Evolutionary conservation across 2,329 filamentous ascomycete species (phyloP), one percentile per base, ranked within the genome.

Genomic region (Westerdykella ornata): DNA sequence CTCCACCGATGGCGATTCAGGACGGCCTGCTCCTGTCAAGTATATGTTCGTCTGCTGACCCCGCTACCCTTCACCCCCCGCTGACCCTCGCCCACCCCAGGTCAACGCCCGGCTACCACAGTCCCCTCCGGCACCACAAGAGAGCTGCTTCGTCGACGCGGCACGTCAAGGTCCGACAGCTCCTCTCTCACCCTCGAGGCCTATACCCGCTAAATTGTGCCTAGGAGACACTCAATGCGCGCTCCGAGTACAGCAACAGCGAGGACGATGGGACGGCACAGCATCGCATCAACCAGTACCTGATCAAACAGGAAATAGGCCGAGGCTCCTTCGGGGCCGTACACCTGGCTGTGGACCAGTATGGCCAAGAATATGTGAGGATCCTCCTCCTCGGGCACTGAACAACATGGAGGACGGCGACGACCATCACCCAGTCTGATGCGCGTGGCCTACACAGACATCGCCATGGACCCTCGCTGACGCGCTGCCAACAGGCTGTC

Each of bases 301-400:
- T 84, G 43, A 92, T 98, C 59, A 82, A 85, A 65, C 85, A 94
- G 63, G 90, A 97, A 72, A 96, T 98, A 56, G 92, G 92, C n/a
- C 77, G 88, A 50, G 92, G 92, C 14, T 97, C 90, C 0, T 98
- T 94, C 64, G 92, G 92, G 6, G 84, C 89, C 9, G 92, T 98
- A 12, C 88, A 97, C 68, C 73, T 90, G 15, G 92, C 88, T 16
- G 81, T 80, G 2, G 90, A 98, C 68, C 88, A 95, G 65, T 92
- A 83, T 69, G 90, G 88, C 32, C 80, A 81, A 38, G 88, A 97
- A 85, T 97, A 84, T 77, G 90, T 94, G 75, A 75, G 84, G 52
- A 52, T 39, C 56, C 59, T 57, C 52, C 48, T 52, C 49, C 39
- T 40, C 43, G 41, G 15, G 39, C 38, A 43, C 30, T 36, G 39